Percentiles rank a stretch among this genome's conserved stretches.
These are phyloP conservation scores for Rubia balearica DNA, from an alignment of 305 asterid species.

Conservation along the genomic window DNA sequence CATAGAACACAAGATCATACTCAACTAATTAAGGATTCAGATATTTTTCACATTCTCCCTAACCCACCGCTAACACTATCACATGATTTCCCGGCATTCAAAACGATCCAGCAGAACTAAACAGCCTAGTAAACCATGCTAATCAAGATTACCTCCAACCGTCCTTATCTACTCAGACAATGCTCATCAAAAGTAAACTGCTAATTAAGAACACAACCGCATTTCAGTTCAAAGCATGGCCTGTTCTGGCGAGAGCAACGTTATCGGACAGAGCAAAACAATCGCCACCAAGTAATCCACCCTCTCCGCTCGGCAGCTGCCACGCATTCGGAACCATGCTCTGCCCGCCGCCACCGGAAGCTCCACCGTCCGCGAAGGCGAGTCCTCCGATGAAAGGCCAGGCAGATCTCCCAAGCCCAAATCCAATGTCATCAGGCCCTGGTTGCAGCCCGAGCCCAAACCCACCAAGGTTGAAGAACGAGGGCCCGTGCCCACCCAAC, in stretches of 20 bases:
- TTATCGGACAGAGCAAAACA: conserved; percentile 52
- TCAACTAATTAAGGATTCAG: background rate
- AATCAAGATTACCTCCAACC: background rate
- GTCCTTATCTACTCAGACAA: background rate
- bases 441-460: conserved; percentile 45
- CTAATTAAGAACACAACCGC: background rate
- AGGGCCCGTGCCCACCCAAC: conserved; percentile 47
- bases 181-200: background rate
- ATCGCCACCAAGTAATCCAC: conserved; percentile 41
- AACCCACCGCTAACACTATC: background rate
- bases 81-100: background rate
- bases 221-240: conserved; percentile 36
- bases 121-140: background rate
- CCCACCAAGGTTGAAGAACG: conserved; percentile 48
- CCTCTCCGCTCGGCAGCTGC: conserved; percentile 58
- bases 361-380: conserved; percentile 24
- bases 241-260: conserved; percentile 66
- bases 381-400: conserved; percentile 56
- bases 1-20: background rate
- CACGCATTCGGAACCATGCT: conserved; percentile 39
- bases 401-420: conserved; percentile 52
- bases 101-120: background rate
- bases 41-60: conserved; percentile 3
- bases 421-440: conserved; percentile 49
- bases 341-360: conserved; percentile 9